phyloP scores from a whole-genome alignment of 768 basidiomycete species.

The Favolaschia claudopus region DNA sequence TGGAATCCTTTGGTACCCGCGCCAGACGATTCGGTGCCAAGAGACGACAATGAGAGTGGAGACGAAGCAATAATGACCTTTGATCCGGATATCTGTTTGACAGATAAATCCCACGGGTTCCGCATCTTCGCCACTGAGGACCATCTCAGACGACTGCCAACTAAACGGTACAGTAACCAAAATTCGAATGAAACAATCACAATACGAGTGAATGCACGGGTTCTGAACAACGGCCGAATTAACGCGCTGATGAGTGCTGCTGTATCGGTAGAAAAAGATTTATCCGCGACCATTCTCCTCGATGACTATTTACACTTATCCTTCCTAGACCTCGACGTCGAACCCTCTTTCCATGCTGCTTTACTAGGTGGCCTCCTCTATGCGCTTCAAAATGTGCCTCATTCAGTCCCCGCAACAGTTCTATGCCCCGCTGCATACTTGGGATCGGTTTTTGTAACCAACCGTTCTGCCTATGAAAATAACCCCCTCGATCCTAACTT shows the following conservation, averaged over 20 bases:
- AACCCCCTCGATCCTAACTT: neutral
- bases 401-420: neutral
- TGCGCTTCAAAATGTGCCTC: neutral
- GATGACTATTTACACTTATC: neutral
- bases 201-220: neutral
- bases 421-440: neutral
- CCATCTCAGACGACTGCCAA: neutral
- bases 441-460: neutral
- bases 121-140: constrained; percentile 3
- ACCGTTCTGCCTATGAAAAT: neutral
- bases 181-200: neutral
- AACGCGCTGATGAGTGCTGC: neutral
- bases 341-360: neutral
- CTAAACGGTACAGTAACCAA: neutral
- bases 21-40: neutral
- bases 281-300: neutral
- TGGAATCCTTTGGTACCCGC: constrained; percentile 1
- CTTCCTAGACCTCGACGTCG: neutral
- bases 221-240: neutral
- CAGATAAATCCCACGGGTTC: neutral
- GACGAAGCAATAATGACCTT: constrained; percentile 1
- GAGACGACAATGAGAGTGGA: neutral
- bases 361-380: neutral
- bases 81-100: constrained; percentile 9
- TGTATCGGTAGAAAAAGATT: neutral